phyloP scores from a whole-genome alignment of 352 stramenopile species.

The Phytophthora kernoviae region DNA sequence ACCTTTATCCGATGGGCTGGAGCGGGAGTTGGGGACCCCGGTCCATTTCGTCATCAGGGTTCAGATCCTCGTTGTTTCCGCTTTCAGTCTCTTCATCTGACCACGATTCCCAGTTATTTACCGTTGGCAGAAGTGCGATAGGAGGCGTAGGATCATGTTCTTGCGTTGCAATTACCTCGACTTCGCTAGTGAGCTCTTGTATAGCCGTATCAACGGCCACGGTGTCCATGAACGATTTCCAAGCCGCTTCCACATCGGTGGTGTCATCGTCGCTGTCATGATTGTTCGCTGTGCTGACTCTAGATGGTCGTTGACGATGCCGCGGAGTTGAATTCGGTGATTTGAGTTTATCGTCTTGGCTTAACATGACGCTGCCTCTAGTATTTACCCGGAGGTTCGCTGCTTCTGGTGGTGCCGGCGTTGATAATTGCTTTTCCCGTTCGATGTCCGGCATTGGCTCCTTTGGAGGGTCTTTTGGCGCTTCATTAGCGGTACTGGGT shows the following conservation, averaged over 20 bases:
- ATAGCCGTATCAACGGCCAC: conserved; percentile 15
- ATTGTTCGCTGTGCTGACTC: conserved; percentile 9
- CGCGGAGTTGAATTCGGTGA: conserved; percentile 12
- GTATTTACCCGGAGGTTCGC: conserved; percentile 14
- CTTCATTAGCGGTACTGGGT: conserved; percentile 3
- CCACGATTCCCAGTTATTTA: conserved; percentile 36
- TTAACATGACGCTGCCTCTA: conserved; percentile 7
- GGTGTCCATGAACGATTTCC: conserved; percentile 65
- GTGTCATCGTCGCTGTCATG: conserved; percentile 67
- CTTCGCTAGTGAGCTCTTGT: conserved; percentile 8
- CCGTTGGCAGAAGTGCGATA: conserved; percentile 10
- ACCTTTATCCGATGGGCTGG: conserved; percentile 23
- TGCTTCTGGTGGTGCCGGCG: conserved; percentile 11
- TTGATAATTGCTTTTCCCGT: conserved; percentile 9
- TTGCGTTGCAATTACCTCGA: conserved; percentile 5
- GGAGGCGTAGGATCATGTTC: conserved; percentile 3
- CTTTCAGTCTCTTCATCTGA: conserved; percentile 29
- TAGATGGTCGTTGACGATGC: conserved; percentile 20
- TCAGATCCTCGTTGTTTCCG: conserved; percentile 15
- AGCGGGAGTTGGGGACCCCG: conserved; percentile 5
- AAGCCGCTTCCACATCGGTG: conserved; percentile 61
- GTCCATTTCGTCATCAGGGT: conserved; percentile 12
- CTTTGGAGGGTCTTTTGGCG: conserved; percentile 3
- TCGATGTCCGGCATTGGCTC: background rate
- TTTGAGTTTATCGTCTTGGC: conserved; percentile 8